Percentiles rank a stretch among this genome's conserved stretches.
Conservation (phyloP, 2,329 filamentous ascomycete genomes). For the Penicillium sp. region DNA sequence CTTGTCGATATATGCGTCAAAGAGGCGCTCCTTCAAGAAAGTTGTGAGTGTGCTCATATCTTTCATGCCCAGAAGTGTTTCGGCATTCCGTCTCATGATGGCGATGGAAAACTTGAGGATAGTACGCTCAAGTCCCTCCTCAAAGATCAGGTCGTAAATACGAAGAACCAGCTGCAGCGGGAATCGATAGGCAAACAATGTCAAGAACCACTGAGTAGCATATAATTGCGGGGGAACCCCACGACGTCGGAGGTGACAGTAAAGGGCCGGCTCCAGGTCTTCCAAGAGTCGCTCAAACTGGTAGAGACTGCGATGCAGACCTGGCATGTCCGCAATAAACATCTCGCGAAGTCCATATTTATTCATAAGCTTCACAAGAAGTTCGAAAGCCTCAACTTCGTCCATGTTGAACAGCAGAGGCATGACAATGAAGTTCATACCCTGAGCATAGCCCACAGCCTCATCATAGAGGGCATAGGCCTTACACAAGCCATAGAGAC, state of each 20-base stretch:
- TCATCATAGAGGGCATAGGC: slow-evolving; percentile 96
- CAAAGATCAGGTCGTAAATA: slow-evolving; percentile 93
- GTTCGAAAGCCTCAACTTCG: slow-evolving; percentile 92
- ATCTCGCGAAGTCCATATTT: slow-evolving; percentile 90
- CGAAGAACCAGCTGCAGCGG: slow-evolving; percentile 92
- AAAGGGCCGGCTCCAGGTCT: slow-evolving; percentile 88
- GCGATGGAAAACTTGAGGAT: slow-evolving; percentile 94
- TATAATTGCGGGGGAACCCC: slow-evolving; percentile 90
- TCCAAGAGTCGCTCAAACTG: slow-evolving; percentile 94
- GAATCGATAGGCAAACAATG: slow-evolving; percentile 97
- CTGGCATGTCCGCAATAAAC: slow-evolving; percentile 95
- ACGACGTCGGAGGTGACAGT: slow-evolving; percentile 86
- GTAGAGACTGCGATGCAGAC: slow-evolving; percentile 87
- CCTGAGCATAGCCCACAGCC: slow-evolving; percentile 92
- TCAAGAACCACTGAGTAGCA: slow-evolving; percentile 98
- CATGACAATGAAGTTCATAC: slow-evolving; percentile 99
- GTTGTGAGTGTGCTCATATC: slow-evolving; percentile 88
- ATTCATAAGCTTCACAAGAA: slow-evolving; percentile 93
- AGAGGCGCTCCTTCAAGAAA: slow-evolving; percentile 90
- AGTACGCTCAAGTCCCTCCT: slow-evolving; percentile 81
- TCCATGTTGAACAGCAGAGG: slow-evolving; percentile 97
- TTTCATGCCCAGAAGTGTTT: slow-evolving; percentile 74
- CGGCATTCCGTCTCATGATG: slow-evolving; percentile 91
- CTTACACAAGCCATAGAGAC: slow-evolving; percentile 93
- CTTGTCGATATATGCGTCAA: slow-evolving; percentile 96